Base-by-base conservation (phyloP, 306 rosid species). In the Gastrolobium bilobum region DNA sequence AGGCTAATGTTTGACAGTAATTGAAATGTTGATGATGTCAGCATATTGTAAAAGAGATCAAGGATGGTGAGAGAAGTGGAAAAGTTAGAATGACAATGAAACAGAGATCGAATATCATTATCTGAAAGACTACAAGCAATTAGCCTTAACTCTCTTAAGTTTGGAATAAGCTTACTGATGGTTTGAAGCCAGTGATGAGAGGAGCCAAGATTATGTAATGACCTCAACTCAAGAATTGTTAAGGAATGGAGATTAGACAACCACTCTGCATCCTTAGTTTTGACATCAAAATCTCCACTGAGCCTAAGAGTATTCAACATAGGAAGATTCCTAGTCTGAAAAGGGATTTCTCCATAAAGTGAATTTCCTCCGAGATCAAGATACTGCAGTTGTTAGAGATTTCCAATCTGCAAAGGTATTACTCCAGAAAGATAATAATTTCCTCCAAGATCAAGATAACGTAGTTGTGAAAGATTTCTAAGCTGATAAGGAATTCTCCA, bases 401-500 rank as follows among this genome's bases (percentile, higher is more conserved):
- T 48, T 20, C 15, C 73, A 3, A 80, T 10, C 33, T 63, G 74
- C 44, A 5, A 44, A 14, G 70, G 79, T 10, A 59, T 34, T 13
- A 2, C 10, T 13, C 78, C 68, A 2, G 3, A n/a, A n/a, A n/a
- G n/a, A n/a, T n/a, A n/a, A n/a, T n/a, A n/a, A n/a, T n/a, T n/a
- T n/a, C n/a, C n/a, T n/a, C n/a, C n/a, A n/a, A n/a, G n/a, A n/a
- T n/a, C n/a, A n/a, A n/a, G n/a, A n/a, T n/a, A n/a, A n/a, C n/a
- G n/a, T n/a, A n/a, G n/a, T 2, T 10, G 37, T 26, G 75, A 15
- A 0, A 80, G 52, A 14, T 65, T 34, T 7, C 68, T 70, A 4
- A 81, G 2, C 37, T 79, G 33, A 71, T 0, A 10, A 33, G 79
- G 79, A 52, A 79, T 71, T 0, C 1, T 50, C 46, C 79, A 73